These are phyloP conservation scores for Aspergillus indologenus DNA, from an alignment of 495 filamentous ascomycete species.

Conservation along the genomic window DNA sequence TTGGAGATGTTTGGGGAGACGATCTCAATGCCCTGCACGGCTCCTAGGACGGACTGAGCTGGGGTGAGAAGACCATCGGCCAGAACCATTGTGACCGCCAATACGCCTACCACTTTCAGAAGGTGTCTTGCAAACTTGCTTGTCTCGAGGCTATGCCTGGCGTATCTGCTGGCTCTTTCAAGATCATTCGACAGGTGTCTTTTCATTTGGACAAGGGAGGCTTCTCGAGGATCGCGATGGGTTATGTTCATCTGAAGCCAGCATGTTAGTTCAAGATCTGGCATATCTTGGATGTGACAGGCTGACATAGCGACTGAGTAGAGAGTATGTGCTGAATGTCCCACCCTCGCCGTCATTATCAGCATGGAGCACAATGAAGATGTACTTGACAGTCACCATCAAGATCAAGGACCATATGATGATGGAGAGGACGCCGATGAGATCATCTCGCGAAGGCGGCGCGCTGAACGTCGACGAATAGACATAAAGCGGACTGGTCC, in stretches of 20 bases:
- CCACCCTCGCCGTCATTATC: conserved; percentile 79
- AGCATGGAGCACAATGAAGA: conserved; percentile 63
- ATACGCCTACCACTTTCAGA: conserved; percentile 64
- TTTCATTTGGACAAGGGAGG: conserved; percentile 57
- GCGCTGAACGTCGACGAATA: conserved; percentile 65
- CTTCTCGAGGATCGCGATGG: conserved; percentile 22
- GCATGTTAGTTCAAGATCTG: background rate
- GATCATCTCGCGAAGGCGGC: conserved; percentile 55
- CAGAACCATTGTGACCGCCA: conserved; percentile 70
- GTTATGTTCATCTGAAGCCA: conserved; percentile 23
- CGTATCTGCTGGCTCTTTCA: conserved; percentile 43
- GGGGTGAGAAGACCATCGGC: conserved; percentile 43
- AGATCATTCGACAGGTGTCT: conserved; percentile 55
- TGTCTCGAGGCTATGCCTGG: conserved; percentile 58
- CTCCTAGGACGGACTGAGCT: conserved; percentile 24
- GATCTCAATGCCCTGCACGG: conserved; percentile 51
- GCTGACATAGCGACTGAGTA: conserved; percentile 67
- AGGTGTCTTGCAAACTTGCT: conserved; percentile 48
- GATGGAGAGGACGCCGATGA: conserved; percentile 68
- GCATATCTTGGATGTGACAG: background rate
- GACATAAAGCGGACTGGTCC: conserved; percentile 71
- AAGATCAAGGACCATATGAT: conserved; percentile 72
- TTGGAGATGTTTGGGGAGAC: conserved; percentile 39
- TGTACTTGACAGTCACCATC: conserved; percentile 73
- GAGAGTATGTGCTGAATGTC: conserved; percentile 68